Base-by-base conservation (phyloP, 2,329 filamentous ascomycete species). In the Parastagonospora nodorum region DNA sequence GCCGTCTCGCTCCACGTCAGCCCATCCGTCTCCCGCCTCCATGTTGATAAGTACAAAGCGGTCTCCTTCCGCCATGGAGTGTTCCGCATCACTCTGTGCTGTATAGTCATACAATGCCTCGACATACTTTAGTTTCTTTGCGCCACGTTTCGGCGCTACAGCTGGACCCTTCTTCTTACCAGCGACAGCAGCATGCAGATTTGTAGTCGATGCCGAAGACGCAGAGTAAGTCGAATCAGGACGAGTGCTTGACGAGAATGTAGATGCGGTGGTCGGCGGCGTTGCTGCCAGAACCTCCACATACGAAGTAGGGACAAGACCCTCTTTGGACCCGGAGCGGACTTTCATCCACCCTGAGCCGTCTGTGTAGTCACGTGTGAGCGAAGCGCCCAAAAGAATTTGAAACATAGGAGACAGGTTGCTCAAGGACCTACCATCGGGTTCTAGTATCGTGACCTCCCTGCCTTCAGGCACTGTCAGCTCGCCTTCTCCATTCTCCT, bases 1-100 rank as follows among this genome's bases (percentile, higher is more conserved):
- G 1, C 92, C 92, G 14, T 90, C 92, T 74, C 90, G 92, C 78
- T 97, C 94, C 14, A 99, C 94, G 77, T 97, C 94, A 27, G 88
- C 90, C 94, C 94, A 99, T 0, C 94, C 94, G 77, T 97, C 94
- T 1, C 94, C 94, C 0, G 87, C 83, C 69, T 97, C 93, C 49
- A 90, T 87, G 65, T 87, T 92, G 54, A 97, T 86, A 29, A 99
- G 79, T 33, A 99, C 92, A 66, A 99, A 95, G 44, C 87, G 84
- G 75, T 99, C 94, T 1, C 94, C 94, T 74, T 96, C 93, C 1
- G 73, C 72, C 90, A 99, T 99, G 66, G 82, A 91, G 74, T 93
- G 92, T 75, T 99, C 94, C 7, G 85, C 84, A 5, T 95, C 90
- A 60, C 86, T 92, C 64, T 91, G 87, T 14, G 93, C 91, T 44